Evolutionary conservation across 1,139 yeast genomes (phyloP), one percentile per base, ranked within the genome.

Genomic region (Candida tropicalis): DNA sequence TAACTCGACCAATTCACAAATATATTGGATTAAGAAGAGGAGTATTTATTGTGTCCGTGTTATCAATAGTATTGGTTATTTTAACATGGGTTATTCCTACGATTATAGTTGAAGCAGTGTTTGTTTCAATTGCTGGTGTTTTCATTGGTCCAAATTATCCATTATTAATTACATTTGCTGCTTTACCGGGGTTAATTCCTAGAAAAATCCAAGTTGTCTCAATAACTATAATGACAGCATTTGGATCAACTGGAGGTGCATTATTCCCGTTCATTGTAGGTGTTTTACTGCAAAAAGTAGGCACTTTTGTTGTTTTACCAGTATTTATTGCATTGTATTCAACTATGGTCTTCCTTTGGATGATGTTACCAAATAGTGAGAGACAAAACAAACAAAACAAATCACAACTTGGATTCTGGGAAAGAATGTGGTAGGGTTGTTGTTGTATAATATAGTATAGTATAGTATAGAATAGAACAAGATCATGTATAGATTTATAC

Each of bases 221-320:
- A 0, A 57, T 80, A 44, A 79, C 84, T 1, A 70, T 81, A 28
- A 71, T 71, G 54, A 75, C 84, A 0, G 84, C 84, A 0, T 78
- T 79, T 59, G 85, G 85, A 1, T 73, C 81, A 2, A 70, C 80
- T 23, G 85, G 85, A 6, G 85, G 84, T 2, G 83, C 84, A 2
- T 53, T 79, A 3, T 70, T 79, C 50, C 85, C 85, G 11, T 80
- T 81, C 50, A 43, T 79, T 17, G 75, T 77, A 23, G 85, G 85
- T 29, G 60, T 79, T 46, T 60, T 77, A 24, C 71, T 82, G n/a
- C 76, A 79, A 53, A 62, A 53, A 41, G 63, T 61, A 1, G 84
- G 84, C 1, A 70, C 84, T 0, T 80, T 52, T 55, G 79, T 79
- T n/a, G 75, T 80, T 16, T 70, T 80, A 60, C 85, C 85, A 0